Evolutionary conservation across 2,329 filamentous ascomycete genomes (phyloP).

Genomic region (Fusarium succisae): DNA sequence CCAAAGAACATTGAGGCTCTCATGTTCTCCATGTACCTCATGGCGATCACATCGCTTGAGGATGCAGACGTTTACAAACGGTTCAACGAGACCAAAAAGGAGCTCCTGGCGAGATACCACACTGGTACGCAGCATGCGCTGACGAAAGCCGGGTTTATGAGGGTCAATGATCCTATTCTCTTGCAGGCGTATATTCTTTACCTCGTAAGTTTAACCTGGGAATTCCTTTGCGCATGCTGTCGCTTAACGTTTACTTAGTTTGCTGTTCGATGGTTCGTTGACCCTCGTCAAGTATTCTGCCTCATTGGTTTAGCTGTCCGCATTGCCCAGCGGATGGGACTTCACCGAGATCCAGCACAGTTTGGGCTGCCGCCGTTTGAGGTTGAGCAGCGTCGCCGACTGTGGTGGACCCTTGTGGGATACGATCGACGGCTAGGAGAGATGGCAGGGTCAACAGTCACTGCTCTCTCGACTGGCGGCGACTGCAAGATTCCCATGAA

Average conservation of each 20-base stretch:
- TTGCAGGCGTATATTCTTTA: conserved; percentile 76
- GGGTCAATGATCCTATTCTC: conserved; percentile 70
- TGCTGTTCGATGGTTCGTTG: conserved; percentile 64
- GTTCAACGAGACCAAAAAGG: conserved; percentile 62
- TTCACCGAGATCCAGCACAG: conserved; percentile 70
- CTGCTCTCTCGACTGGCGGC: conserved; percentile 61
- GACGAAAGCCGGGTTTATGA: conserved; percentile 72
- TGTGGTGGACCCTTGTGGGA: conserved; percentile 77
- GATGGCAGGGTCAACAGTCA: conserved; percentile 68
- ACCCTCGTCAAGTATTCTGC: conserved; percentile 60
- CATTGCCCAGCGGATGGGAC: conserved; percentile 73
- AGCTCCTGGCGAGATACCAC: conserved; percentile 63
- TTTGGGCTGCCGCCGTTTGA: conserved; percentile 67
- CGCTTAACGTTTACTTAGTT: conserved; percentile 40
- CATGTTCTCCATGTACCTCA: conserved; percentile 73
- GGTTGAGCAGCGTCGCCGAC: conserved; percentile 73
- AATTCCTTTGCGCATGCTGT: not conserved
- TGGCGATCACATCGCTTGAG: conserved; percentile 66
- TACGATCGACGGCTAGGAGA: conserved; percentile 77
- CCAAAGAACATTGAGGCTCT: conserved; percentile 69
- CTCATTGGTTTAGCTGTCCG: conserved; percentile 73
- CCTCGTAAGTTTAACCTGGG: conserved; percentile 59
- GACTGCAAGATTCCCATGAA: conserved; percentile 69
- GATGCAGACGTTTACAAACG: conserved; percentile 64
- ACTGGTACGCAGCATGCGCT: conserved; percentile 71